Conservation (phyloP, 345 rosid species). For the Salix caprea region DNA sequence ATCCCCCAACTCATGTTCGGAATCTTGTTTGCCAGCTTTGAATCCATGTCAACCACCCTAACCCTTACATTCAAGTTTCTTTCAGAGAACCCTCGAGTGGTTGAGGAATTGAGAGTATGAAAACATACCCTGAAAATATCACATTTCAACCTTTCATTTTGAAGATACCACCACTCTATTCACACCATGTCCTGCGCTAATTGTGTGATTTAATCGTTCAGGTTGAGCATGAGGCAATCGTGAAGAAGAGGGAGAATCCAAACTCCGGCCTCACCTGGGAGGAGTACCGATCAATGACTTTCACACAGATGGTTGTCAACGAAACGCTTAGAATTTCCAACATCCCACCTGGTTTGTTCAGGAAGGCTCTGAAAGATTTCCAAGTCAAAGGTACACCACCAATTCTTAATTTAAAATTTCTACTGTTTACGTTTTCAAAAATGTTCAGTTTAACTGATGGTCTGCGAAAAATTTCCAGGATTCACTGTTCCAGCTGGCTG, state of each 20-base stretch:
- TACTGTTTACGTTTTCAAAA: background rate
- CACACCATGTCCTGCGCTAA: background rate
- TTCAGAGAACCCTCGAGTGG: conserved; percentile 28
- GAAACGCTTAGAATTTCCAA: background rate
- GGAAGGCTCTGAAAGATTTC: conserved; percentile 36
- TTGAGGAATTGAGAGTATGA: conserved; percentile 30
- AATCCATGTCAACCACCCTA: conserved; percentile 7
- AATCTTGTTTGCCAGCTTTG: conserved; percentile 16
- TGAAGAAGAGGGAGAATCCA: conserved; percentile 11
- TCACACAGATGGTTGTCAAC: conserved; percentile 13
- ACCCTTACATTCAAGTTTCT: conserved; percentile 25
- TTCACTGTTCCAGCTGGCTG: background rate
- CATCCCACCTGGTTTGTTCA: conserved; percentile 3
- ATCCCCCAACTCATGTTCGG: conserved; percentile 22
- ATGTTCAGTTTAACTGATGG: background rate
- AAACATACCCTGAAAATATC: background rate
- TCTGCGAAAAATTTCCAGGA: background rate
- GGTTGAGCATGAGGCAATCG: conserved; percentile 24
- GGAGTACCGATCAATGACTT: conserved; percentile 19
- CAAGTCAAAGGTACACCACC: conserved; percentile 1
- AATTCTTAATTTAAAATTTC: background rate
- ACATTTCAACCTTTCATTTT: background rate
- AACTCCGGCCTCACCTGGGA: conserved; percentile 14
- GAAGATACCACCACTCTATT: background rate
- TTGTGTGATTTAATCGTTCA: background rate